Evolutionary conservation across 1,284 basidiomycete genomes (phyloP), one percentile per base, ranked within the genome.

Genomic region (Gymnopus androsaceus): DNA sequence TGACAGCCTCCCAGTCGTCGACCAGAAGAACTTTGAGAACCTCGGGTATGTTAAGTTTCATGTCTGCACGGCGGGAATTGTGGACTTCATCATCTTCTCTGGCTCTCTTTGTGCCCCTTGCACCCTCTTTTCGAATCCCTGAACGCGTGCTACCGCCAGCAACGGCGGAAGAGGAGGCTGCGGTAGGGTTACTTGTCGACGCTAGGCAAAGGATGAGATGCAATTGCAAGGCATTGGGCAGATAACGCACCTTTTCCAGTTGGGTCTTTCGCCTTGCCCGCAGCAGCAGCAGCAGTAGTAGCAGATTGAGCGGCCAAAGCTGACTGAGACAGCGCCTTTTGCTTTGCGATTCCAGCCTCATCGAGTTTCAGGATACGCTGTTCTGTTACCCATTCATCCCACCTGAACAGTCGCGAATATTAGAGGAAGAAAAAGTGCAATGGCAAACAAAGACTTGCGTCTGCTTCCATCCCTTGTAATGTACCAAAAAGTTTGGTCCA

Each of bases 401-500:
- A 98, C 59, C 93, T 96, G 30, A 41, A 48, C n/a, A 15, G 14
- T 44, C 48, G 23, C 44, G 17, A 34, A 30, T n/a, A n/a, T 42
- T 44, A 49, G 42, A 30, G 27, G 34, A 5, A 44, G 19, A 41
- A 30, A 30, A 38, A 34, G 7, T 21, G n/a, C 8, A 11, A 17
- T 14, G 9, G 21, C 23, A 37, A 40, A 25, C 19, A 41, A 27
- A 12, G n/a, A 82, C 93, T 72, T 69, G 95, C 88, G 92, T 95
- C 73, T 95, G 92, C 72, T 98, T 99, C 97, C 97, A 99, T 4
- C 97, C 97, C 70, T 97, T 95, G 80, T 99, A 99, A 73, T 99
- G 97, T 23, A 99, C 95, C 61, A 92, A 88, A 72, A 94, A 99
- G 66, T 97, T 92, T 4, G 86, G 84, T 1, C 94, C 94, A 1